phyloP scores from a whole-genome alignment of 2,329 filamentous ascomycete species.

The Paecilomyces sp. region DNA sequence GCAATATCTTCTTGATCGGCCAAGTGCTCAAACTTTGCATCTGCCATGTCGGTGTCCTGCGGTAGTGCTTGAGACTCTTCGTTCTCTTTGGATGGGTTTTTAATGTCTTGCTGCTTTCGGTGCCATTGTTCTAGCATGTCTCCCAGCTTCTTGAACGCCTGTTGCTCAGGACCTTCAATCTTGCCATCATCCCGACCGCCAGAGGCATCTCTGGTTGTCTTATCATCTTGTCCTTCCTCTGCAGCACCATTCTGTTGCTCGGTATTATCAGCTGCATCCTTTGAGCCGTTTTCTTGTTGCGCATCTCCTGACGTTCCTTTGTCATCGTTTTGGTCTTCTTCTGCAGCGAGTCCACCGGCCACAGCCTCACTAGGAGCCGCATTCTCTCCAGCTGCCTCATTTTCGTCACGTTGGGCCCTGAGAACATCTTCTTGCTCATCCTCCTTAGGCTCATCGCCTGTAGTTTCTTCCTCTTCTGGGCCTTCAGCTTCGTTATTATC shows the following conservation, averaged over 20 bases:
- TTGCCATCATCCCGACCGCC: constrained; percentile 29
- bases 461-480: constrained; percentile 33
- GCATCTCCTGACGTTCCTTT: constrained; percentile 41
- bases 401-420: constrained; percentile 40
- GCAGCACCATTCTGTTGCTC: constrained; percentile 38
- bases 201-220: constrained; percentile 25
- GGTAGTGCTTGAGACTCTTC: constrained; percentile 48
- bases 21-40: constrained; percentile 88
- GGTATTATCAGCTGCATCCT: constrained; percentile 39
- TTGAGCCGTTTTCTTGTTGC: constrained; percentile 36
- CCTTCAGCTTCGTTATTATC: constrained; percentile 36
- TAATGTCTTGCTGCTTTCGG: constrained; percentile 76
- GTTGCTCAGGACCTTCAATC: constrained; percentile 39
- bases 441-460: constrained; percentile 39
- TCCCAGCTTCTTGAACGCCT: constrained; percentile 90
- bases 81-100: constrained; percentile 50
- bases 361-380: constrained; percentile 38
- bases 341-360: constrained; percentile 29
- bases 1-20: constrained; percentile 71
- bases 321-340: constrained; percentile 35
- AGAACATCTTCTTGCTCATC: constrained; percentile 46
- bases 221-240: constrained; percentile 33
- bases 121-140: constrained; percentile 93
- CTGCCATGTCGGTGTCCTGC: constrained; percentile 62
- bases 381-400: constrained; percentile 49